phyloP scores from a whole-genome alignment of 768 basidiomycete species.

The Agaricus sinodeliciosus region DNA sequence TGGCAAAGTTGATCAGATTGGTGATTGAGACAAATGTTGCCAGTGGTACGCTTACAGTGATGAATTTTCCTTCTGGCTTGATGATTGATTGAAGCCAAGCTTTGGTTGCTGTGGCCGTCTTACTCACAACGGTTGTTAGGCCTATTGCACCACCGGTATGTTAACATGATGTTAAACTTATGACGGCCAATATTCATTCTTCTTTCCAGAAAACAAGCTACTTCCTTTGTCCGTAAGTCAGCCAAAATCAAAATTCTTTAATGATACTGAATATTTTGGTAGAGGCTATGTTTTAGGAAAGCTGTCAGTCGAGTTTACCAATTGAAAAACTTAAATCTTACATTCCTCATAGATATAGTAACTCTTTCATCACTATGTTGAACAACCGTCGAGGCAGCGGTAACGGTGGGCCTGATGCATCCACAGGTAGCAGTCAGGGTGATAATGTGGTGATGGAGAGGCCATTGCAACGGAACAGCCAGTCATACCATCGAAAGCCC shows the following conservation, averaged over 20 bases:
- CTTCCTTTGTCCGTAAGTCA: slow-evolving; percentile 9
- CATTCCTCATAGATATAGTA: slow-evolving; percentile 1
- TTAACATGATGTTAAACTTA: not conserved
- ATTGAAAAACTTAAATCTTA: not conserved
- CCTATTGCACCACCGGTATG: slow-evolving; percentile 9
- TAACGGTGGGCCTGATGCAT: not conserved
- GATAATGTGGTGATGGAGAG: not conserved
- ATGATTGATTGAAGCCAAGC: not conserved
- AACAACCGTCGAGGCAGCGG: slow-evolving; percentile 3
- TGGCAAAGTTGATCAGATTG: slow-evolving; percentile 3
- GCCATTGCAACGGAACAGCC: not conserved
- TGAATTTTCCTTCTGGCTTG: not conserved
- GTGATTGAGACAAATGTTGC: slow-evolving; percentile 7
- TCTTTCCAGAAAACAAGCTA: slow-evolving; percentile 4
- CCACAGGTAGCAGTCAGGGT: not conserved
- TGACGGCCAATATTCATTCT: not conserved
- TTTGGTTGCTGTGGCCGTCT: slow-evolving; percentile 1
- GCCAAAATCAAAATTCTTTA: not conserved
- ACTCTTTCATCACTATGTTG: slow-evolving; percentile 9
- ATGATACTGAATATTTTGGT: not conserved
- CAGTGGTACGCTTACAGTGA: not conserved
- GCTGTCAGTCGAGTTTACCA: not conserved
- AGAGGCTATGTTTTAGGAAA: slow-evolving; percentile 8
- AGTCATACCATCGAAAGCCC: not conserved
- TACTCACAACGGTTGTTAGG: slow-evolving; percentile 1